These are phyloP conservation scores for Cladosporium sp. DNA, from an alignment of 2,329 filamentous ascomycete species.

Conservation along the genomic window DNA sequence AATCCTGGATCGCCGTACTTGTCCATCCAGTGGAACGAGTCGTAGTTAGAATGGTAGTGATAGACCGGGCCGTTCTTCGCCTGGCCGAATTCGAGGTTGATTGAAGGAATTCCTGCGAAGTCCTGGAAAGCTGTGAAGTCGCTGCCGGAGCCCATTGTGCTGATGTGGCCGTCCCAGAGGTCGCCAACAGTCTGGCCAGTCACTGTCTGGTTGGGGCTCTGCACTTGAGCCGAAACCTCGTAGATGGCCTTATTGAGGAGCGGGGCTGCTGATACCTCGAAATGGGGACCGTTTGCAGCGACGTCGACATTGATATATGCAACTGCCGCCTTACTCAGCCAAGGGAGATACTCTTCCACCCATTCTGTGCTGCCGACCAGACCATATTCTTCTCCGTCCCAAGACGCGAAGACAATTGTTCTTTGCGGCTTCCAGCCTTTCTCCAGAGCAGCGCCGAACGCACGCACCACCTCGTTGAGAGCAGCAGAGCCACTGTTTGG, in stretches of 20 bases:
- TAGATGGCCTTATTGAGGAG: slow-evolving; percentile 70
- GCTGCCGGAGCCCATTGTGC: slow-evolving; percentile 51
- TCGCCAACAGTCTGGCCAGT: slow-evolving; percentile 67
- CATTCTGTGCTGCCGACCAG: slow-evolving; percentile 85
- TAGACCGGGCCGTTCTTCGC: slow-evolving; percentile 50
- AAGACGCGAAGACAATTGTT: slow-evolving; percentile 80
- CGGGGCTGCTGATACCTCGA: slow-evolving; percentile 65
- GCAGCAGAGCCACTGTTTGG: slow-evolving; percentile 79
- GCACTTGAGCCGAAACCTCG: slow-evolving; percentile 60
- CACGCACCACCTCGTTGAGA: slow-evolving; percentile 72
- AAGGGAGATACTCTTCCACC: slow-evolving; percentile 85
- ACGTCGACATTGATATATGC: slow-evolving; percentile 87
- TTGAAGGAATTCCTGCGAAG: slow-evolving; percentile 46
- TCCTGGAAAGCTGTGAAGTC: slow-evolving; percentile 53
- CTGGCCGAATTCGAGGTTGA: slow-evolving; percentile 43
- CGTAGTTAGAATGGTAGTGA: slow-evolving; percentile 81
- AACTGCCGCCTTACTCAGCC: slow-evolving; percentile 68
- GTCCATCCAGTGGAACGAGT: slow-evolving; percentile 80
- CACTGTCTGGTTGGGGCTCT: slow-evolving; percentile 65
- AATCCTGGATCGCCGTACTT: slow-evolving; percentile 65
- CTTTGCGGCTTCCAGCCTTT: slow-evolving; percentile 79
- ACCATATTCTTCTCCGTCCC: slow-evolving; percentile 73
- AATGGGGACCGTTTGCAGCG: slow-evolving; percentile 61
- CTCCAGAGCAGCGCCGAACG: slow-evolving; percentile 66
- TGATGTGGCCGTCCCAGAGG: slow-evolving; percentile 52